phyloP scores from a whole-genome alignment of 2,329 filamentous ascomycete genomes.

The Botrytis aclada region DNA sequence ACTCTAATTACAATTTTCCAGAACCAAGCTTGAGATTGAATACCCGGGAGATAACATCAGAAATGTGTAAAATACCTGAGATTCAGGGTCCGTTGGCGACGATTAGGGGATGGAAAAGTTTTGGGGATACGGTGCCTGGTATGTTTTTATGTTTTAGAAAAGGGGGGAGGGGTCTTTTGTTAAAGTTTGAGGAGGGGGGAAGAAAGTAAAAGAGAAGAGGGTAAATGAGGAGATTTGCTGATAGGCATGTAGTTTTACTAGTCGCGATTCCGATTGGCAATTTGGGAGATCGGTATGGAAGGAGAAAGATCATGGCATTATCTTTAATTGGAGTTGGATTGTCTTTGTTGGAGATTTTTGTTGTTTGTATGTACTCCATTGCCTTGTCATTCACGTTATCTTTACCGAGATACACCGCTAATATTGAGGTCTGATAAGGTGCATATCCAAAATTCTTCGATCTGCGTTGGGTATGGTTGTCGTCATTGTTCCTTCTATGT shows the following conservation, averaged over 20 bases:
- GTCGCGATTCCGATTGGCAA: conserved; percentile 36
- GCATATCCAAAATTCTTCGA: conserved; percentile 33
- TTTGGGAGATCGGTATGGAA: conserved; percentile 33
- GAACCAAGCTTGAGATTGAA: background rate
- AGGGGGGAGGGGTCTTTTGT: background rate
- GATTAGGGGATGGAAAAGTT: conserved; percentile 36
- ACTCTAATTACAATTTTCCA: conserved; percentile 31
- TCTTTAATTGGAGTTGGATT: conserved; percentile 31
- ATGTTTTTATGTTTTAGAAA: background rate
- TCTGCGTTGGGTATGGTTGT: conserved; percentile 34
- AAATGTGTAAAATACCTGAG: conserved; percentile 33
- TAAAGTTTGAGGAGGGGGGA: background rate
- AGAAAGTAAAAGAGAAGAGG: background rate
- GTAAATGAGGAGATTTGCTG: background rate
- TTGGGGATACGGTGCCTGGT: conserved; percentile 36
- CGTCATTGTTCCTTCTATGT: conserved; percentile 32
- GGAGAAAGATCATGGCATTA: conserved; percentile 32
- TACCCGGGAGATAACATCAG: conserved; percentile 22
- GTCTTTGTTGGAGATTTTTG: conserved; percentile 31
- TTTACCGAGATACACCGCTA: background rate
- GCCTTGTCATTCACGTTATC: background rate
- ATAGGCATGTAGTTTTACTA: conserved; percentile 30
- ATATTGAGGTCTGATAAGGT: conserved; percentile 21
- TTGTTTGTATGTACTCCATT: conserved; percentile 32
- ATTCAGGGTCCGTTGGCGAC: conserved; percentile 33